Evolutionary conservation across 352 stramenopile species (phyloP), one percentile per base, ranked within the genome.

Genomic region (Phytophthora idaei): DNA sequence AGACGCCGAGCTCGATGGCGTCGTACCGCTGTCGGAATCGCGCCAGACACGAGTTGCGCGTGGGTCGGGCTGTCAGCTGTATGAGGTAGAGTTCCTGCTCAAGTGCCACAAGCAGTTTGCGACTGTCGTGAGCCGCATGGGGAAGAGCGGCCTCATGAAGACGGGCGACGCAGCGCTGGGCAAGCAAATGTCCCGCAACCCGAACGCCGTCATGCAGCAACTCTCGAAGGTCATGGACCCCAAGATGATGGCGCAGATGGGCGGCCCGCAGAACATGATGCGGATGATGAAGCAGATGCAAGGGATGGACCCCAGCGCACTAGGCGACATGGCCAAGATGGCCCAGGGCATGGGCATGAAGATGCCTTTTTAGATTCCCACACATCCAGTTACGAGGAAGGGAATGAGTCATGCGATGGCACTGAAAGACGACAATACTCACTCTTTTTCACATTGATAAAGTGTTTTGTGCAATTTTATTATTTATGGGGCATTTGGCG

Each of bases 21-120:
- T 93, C n/a, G 81, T 90, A 31, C 71, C 79, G 53, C 66, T 96
- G 4, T 82, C 81, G 11, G 69, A 86, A 28, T 87, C 85, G 31
- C 84, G 86, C 29, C 86, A 96, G 61, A 74, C 71, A 36, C 93
- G 95, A 28, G 95, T 99, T 57, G 96, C 97, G 6, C 81, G 85
- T 37, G 97, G 97, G 11, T 97, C 93, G 5, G 97, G 97, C 28
- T 96, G 83, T 41, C 81, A 93, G 61, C 49, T 93, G 17, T 78
- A 90, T 53, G 90, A 97, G 67, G 85, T 97, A 11, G 89, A 98
- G 41, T 97, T 98, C 66, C 72, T 99, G 55, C 81, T 99, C 46
- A 96, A 98, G 73, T 93, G 86, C 39, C 96, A 99, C 83, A 99
- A 99, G 74, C 93, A 98, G 73, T 98, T 98, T 69, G 86, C 96